Evolutionary conservation across 345 rosid species (phyloP).

Genomic region (Populus simonii): DNA sequence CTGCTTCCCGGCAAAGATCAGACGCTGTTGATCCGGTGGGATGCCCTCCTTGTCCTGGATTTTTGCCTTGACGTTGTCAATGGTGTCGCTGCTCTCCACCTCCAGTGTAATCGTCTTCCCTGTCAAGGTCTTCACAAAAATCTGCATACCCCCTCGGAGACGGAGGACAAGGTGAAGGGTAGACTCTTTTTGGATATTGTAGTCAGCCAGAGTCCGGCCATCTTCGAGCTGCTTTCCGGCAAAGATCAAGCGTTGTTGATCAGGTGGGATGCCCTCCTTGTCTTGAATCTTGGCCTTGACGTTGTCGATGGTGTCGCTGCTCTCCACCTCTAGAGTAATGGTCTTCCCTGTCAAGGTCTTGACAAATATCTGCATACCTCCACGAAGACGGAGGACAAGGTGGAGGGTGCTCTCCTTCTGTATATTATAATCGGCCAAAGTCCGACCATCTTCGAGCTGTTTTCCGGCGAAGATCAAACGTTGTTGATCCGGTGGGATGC

Average conservation of each 20-base stretch:
- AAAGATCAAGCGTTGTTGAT: conserved; percentile 21
- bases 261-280: conserved; percentile 28
- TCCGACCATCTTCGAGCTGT: conserved; percentile 26
- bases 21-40: conserved; percentile 25
- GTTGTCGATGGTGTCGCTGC: conserved; percentile 26
- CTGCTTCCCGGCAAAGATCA: conserved; percentile 26
- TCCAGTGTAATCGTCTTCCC: conserved; percentile 24
- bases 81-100: conserved; percentile 26
- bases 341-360: conserved; percentile 26
- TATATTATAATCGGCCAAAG: conserved; percentile 21
- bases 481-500: conserved; percentile 27
- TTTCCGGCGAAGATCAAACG: conserved; percentile 27
- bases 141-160: conserved; percentile 24
- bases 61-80: conserved; percentile 23
- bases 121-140: conserved; percentile 21
- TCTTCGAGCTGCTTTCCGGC: conserved; percentile 28
- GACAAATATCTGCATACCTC: conserved; percentile 26
- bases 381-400: conserved; percentile 21
- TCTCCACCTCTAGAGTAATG: conserved; percentile 17
- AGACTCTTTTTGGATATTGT: conserved; percentile 24
- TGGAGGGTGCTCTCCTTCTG: conserved; percentile 24
- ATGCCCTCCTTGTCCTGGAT: conserved; percentile 27
- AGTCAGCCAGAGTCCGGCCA: conserved; percentile 23
- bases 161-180: conserved; percentile 23
- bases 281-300: conserved; percentile 27